A percentile compares a stretch with the other conserved stretches of the same genome.
Conservation (phyloP, 768 basidiomycete genomes). For the Lepiota brunneoincarnata region DNA sequence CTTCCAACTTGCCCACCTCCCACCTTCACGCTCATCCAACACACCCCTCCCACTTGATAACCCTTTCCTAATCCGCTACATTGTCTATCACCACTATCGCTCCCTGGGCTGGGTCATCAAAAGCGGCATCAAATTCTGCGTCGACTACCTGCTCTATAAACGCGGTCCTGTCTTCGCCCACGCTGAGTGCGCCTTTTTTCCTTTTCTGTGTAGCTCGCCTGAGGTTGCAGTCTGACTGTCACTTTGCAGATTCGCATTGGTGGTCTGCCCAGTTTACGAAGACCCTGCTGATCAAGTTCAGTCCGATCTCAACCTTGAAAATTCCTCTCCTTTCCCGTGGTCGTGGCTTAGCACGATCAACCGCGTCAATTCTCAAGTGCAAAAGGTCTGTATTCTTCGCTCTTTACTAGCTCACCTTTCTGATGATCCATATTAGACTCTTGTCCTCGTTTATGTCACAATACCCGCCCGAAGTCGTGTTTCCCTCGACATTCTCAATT, state of each 20-base stretch:
- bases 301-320: conserved; percentile 64
- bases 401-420: background rate
- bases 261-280: conserved; percentile 90
- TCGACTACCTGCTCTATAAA: conserved; percentile 92
- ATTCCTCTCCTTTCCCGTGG: conserved; percentile 80
- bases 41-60: conserved; percentile 68
- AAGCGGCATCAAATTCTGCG: conserved; percentile 95
- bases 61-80: conserved; percentile 88
- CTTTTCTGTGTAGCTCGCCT: too few species aligned
- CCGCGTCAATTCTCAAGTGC: conserved; percentile 93
- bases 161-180: conserved; percentile 93
- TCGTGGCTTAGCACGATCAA: conserved; percentile 97
- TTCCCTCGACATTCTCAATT: conserved; percentile 47
- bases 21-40: conserved; percentile 22
- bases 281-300: conserved; percentile 66
- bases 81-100: conserved; percentile 91
- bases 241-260: conserved; percentile 80
- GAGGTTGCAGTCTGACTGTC: too few species aligned
- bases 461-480: conserved; percentile 76
- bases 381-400: conserved; percentile 61
- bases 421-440: conserved; percentile 55
- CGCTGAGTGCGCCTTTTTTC: conserved; percentile 70
- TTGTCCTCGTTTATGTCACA: conserved; percentile 88
- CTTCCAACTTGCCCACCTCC: conserved; percentile 56
- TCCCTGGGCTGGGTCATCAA: conserved; percentile 97